Percentiles rank a stretch among this genome's conserved stretches.
Conservation (phyloP, 1,284 basidiomycete genomes). For the Puccinia polysora region DNA sequence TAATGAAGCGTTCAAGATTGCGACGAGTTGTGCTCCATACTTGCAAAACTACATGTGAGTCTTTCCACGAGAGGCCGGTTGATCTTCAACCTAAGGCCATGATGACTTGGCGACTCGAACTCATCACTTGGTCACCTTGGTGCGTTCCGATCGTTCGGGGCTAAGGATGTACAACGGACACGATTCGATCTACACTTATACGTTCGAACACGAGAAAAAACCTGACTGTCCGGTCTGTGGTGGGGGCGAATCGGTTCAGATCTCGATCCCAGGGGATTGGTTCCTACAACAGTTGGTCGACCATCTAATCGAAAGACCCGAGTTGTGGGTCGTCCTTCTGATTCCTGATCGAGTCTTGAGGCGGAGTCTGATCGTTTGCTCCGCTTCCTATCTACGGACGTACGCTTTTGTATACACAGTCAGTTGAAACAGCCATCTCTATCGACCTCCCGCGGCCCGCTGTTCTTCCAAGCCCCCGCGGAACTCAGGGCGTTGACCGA, state of each 20-base stretch:
- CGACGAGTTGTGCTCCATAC: constrained; percentile 85
- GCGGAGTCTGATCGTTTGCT: no score
- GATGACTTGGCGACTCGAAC: no score
- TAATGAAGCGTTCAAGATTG: constrained; percentile 98
- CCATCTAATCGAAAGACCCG: constrained; percentile 72
- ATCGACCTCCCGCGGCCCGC: constrained; percentile 62
- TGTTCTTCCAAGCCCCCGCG: constrained; percentile 89
- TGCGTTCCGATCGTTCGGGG: no score
- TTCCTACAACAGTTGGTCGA: constrained; percentile 82
- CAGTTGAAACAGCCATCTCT: constrained; percentile 90
- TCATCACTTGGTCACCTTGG: no score
- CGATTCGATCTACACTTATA: constrained; percentile 93
- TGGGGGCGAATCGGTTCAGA: constrained; percentile 68
- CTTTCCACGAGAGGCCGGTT: no score
- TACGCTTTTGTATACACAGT: no score
- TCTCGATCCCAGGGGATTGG: constrained; percentile 65
- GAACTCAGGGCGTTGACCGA: constrained; percentile 81
- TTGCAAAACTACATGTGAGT: constrained; percentile 87
- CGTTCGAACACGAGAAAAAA: constrained; percentile 89
- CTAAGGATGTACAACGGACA: constrained; percentile 72
- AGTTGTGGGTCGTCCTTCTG: constrained; percentile 63
- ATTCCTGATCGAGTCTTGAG: constrained; percentile 12
- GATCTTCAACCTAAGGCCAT: constrained; percentile 59
- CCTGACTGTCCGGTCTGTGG: constrained; percentile 96
- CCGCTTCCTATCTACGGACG: no score